A percentile compares a stretch with the other conserved stretches of the same genome.
phyloP scores from a whole-genome alignment of 139 green algal genomes.

The Penium margaritaceum region DNA sequence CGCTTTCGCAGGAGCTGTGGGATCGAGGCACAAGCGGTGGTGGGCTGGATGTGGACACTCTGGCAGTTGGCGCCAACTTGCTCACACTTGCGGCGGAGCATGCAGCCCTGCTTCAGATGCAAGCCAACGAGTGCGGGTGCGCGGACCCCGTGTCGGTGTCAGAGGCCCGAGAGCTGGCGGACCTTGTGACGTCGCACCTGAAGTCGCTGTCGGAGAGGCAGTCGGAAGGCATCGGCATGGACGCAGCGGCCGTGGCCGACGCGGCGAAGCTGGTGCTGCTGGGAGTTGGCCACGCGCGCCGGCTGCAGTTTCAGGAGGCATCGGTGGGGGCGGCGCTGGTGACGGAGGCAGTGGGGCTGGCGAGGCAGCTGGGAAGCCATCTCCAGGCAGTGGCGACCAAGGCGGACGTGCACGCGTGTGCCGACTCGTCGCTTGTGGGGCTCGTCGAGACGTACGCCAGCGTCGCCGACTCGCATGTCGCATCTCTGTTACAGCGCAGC shows the following conservation, averaged over 20 bases:
- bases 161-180: background rate
- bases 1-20: constrained; percentile 2
- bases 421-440: background rate
- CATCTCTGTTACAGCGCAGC: too few relatives aligned
- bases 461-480: background rate
- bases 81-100: background rate
- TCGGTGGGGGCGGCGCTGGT: background rate
- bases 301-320: constrained; percentile 1
- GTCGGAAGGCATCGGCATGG: background rate
- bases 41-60: background rate
- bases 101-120: background rate
- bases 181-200: background rate
- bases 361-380: background rate
- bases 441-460: background rate
- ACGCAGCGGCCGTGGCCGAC: background rate
- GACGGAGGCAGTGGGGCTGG: background rate
- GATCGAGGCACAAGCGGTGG: background rate
- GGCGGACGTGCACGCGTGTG: background rate
- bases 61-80: background rate
- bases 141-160: background rate
- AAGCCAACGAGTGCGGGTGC: background rate
- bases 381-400: background rate
- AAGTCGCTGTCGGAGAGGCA: background rate
- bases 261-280: background rate
- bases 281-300: background rate